Conservation (phyloP, 768 basidiomycete genomes). For the Lactarius hengduanensis region DNA sequence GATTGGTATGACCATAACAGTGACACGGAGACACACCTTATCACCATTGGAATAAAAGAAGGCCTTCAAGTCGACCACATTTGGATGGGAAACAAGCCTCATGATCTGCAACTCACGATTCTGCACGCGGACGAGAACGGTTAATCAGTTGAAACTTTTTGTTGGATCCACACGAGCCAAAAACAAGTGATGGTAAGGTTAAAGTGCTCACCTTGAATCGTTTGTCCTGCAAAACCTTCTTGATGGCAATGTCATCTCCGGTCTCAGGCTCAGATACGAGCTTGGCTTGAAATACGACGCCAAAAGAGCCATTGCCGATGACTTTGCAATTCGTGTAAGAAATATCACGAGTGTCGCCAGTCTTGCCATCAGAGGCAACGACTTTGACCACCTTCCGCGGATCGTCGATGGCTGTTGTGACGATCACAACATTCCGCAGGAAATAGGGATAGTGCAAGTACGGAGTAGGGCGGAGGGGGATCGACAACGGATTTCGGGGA, state of each 20-base stretch:
- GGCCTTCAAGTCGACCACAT: slow-evolving; percentile 95
- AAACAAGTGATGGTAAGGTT: neutral
- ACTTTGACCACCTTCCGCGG: slow-evolving; percentile 96
- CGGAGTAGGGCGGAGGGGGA: slow-evolving; percentile 33
- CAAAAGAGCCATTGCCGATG: slow-evolving; percentile 98
- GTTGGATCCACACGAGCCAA: slow-evolving; percentile 14
- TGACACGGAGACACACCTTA: slow-evolving; percentile 62
- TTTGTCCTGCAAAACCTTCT: slow-evolving; percentile 99
- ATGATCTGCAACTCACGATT: slow-evolving; percentile 99
- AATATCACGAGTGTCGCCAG: slow-evolving; percentile 82
- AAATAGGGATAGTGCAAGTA: slow-evolving; percentile 31
- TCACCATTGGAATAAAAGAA: slow-evolving; percentile 99
- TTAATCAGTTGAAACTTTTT: slow-evolving; percentile 13
- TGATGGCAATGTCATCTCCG: slow-evolving; percentile 93
- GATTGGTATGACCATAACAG: neutral
- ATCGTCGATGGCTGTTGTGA: slow-evolving; percentile 78
- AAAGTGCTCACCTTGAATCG: slow-evolving; percentile 87
- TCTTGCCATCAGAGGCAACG: slow-evolving; percentile 91
- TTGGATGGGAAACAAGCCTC: slow-evolving; percentile 94
- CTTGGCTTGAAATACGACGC: slow-evolving; percentile 96
- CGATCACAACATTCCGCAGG: slow-evolving; percentile 30
- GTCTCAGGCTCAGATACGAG: slow-evolving; percentile 65
- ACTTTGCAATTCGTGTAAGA: slow-evolving; percentile 98
- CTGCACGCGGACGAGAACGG: slow-evolving; percentile 41
- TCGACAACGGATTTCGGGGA: slow-evolving; percentile 13